A percentile compares a stretch with the other conserved stretches of the same genome.
These are phyloP conservation scores for Sporisorium exsertum DNA, from an alignment of 1,284 basidiomycete genomes.

Conservation along the genomic window DNA sequence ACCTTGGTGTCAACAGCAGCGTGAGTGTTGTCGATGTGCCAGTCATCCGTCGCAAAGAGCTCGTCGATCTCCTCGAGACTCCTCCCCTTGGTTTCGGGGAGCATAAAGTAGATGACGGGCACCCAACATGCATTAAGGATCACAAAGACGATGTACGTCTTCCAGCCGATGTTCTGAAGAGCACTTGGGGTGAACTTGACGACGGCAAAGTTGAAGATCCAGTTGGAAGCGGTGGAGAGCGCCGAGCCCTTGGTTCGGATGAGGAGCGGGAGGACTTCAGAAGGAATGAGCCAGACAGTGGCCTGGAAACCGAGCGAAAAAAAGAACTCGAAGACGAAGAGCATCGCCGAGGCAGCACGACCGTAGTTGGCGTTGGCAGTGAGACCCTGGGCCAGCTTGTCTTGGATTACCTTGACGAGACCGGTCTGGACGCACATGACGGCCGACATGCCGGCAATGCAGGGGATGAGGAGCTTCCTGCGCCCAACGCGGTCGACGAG, in stretches of 20 bases:
- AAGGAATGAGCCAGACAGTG: slow-evolving; percentile 74
- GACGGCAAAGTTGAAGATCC: slow-evolving; percentile 67
- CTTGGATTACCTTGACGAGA: slow-evolving; percentile 72
- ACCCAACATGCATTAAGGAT: slow-evolving; percentile 68
- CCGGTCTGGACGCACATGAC: slow-evolving; percentile 75
- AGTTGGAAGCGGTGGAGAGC: slow-evolving; percentile 68
- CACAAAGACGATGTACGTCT: slow-evolving; percentile 66
- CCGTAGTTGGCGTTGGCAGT: slow-evolving; percentile 70
- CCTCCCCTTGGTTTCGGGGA: slow-evolving; percentile 68
- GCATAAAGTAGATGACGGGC: slow-evolving; percentile 66
- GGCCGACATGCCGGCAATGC: slow-evolving; percentile 76
- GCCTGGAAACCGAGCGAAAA: slow-evolving; percentile 80
- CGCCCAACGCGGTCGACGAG: slow-evolving; percentile 75
- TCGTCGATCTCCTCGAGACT: slow-evolving; percentile 67
- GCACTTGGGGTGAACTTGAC: slow-evolving; percentile 77
- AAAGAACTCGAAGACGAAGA: slow-evolving; percentile 79
- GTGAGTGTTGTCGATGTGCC: slow-evolving; percentile 36
- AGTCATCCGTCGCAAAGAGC: slow-evolving; percentile 56
- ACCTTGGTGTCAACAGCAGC: slow-evolving; percentile 33
- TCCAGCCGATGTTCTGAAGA: slow-evolving; percentile 72
- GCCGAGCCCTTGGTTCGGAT: slow-evolving; percentile 70
- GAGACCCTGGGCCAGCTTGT: neutral
- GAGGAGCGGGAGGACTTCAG: slow-evolving; percentile 68
- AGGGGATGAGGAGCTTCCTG: slow-evolving; percentile 78
- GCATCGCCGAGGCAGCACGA: slow-evolving; percentile 73